Evolutionary conservation across 257 asterid species (phyloP).

Genomic region (Primulina eburnea): DNA sequence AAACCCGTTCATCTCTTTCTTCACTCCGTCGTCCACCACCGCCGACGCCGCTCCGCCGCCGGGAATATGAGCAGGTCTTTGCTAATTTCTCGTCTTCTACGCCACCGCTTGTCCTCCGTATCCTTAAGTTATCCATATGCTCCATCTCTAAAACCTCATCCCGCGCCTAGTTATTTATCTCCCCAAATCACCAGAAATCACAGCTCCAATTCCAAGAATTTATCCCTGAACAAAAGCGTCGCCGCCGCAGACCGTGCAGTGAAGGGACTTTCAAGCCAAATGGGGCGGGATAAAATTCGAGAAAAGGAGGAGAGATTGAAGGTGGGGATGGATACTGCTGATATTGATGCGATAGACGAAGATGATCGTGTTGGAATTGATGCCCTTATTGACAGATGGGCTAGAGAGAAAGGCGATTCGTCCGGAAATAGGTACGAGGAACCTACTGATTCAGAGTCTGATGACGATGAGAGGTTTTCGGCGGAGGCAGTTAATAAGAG

Average conservation of each 20-base stretch:
- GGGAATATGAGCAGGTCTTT: slow-evolving; percentile 31
- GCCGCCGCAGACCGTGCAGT: slow-evolving; percentile 38
- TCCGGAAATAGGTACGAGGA: slow-evolving; percentile 45
- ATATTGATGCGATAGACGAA: slow-evolving; percentile 53
- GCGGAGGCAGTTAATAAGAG: slow-evolving; percentile 37
- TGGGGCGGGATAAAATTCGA: slow-evolving; percentile 39
- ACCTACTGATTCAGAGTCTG: slow-evolving; percentile 71
- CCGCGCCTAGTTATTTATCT: slow-evolving; percentile 16
- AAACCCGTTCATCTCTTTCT: not conserved
- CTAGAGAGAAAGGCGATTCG: slow-evolving; percentile 42
- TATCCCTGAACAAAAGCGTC: slow-evolving; percentile 27
- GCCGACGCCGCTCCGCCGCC: not conserved
- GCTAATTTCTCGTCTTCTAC: slow-evolving; percentile 32
- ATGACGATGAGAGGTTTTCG: slow-evolving; percentile 54
- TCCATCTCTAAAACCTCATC: slow-evolving; percentile 14
- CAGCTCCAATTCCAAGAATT: slow-evolving; percentile 18
- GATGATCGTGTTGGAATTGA: slow-evolving; percentile 51
- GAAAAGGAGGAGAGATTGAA: slow-evolving; percentile 55
- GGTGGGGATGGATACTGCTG: slow-evolving; percentile 54
- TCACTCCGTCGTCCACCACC: not conserved
- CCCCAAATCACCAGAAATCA: slow-evolving; percentile 25
- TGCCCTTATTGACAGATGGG: slow-evolving; percentile 45
- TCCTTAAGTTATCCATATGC: slow-evolving; percentile 9
- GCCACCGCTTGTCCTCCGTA: slow-evolving; percentile 24
- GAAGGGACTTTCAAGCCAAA: slow-evolving; percentile 30